A percentile compares a stretch with the other conserved stretches of the same genome.
Evolutionary conservation across 306 rosid species (phyloP).

Genomic region (Cucumis sativus): DNA sequence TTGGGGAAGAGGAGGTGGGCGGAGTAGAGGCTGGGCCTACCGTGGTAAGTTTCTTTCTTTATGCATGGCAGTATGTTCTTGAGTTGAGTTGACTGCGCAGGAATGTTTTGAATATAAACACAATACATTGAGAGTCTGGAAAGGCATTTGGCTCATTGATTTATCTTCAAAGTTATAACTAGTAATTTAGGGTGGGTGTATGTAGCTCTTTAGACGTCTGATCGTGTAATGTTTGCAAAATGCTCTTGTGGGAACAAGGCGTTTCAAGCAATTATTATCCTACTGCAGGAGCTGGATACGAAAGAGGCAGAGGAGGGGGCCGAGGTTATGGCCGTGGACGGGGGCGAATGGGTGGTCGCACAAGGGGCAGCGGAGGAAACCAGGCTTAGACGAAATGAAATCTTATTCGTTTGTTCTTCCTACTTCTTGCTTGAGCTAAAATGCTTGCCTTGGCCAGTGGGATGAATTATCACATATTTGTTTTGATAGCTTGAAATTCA

Average conservation of each 20-base stretch:
- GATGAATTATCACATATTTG: slow-evolving; percentile 39
- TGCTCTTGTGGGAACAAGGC: not conserved
- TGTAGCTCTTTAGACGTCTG: not conserved
- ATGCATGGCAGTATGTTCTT: not conserved
- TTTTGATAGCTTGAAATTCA: slow-evolving; percentile 62
- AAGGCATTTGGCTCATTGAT: not conserved
- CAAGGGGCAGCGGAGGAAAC: slow-evolving; percentile 8
- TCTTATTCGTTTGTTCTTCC: slow-evolving; percentile 9
- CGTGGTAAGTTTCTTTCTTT: slow-evolving; percentile 43
- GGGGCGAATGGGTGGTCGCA: slow-evolving; percentile 51
- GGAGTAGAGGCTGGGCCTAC: slow-evolving; percentile 73
- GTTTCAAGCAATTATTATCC: not conserved
- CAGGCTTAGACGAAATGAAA: slow-evolving; percentile 32
- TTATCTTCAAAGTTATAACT: no score
- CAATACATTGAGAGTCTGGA: not conserved
- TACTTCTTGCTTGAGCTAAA: slow-evolving; percentile 28
- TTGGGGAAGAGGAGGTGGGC: slow-evolving; percentile 74
- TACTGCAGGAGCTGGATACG: slow-evolving; percentile 17
- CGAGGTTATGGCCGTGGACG: slow-evolving; percentile 71
- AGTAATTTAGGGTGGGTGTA: no score
- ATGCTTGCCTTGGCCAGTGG: slow-evolving; percentile 58
- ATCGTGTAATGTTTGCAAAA: not conserved
- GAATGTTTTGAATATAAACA: not conserved
- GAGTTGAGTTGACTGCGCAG: not conserved
- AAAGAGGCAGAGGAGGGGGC: slow-evolving; percentile 69